phyloP scores from a whole-genome alignment of 805 yeast species.

The Candida oleophila region DNA sequence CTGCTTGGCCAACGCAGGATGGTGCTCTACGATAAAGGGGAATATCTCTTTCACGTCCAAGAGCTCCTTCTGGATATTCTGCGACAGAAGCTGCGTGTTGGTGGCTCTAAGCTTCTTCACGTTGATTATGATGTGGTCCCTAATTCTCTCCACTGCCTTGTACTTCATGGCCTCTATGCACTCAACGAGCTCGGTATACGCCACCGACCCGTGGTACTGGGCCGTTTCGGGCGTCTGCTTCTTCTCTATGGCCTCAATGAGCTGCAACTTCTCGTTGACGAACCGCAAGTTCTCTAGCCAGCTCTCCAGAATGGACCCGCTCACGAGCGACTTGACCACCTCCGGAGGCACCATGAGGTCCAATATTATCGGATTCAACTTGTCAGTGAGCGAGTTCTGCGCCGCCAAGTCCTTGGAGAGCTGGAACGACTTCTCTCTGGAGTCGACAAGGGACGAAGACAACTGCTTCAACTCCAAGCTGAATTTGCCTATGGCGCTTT shows the following conservation, averaged over 20 bases:
- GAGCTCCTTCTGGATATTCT: conserved; percentile 66
- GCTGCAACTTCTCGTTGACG: conserved; percentile 55
- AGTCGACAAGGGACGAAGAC: conserved; percentile 29
- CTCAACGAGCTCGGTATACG: conserved; percentile 28
- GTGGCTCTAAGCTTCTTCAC: conserved; percentile 64
- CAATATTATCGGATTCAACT: conserved; percentile 71
- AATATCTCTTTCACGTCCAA: conserved; percentile 62
- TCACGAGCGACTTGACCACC: conserved; percentile 54
- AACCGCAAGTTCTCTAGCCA: conserved; percentile 72
- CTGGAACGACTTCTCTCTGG: conserved; percentile 34
- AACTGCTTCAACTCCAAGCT: conserved; percentile 46
- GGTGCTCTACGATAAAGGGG: conserved; percentile 52
- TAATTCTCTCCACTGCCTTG: conserved; percentile 72
- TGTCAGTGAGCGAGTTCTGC: conserved; percentile 31
- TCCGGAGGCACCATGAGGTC: conserved; percentile 77
- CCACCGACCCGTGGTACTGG: conserved; percentile 20
- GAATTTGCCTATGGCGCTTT: conserved; percentile 52
- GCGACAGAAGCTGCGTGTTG: conserved; percentile 61
- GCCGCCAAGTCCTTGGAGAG: conserved; percentile 25
- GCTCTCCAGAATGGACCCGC: conserved; percentile 52
- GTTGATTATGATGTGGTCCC: conserved; percentile 63
- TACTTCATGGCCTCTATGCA: conserved; percentile 51
- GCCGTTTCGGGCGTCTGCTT: not conserved
- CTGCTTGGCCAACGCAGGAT: conserved; percentile 66
- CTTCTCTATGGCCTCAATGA: conserved; percentile 34